These are phyloP conservation scores for Fusarium euwallaceae DNA, from an alignment of 2,329 filamentous ascomycete genomes.

Conservation along the genomic window DNA sequence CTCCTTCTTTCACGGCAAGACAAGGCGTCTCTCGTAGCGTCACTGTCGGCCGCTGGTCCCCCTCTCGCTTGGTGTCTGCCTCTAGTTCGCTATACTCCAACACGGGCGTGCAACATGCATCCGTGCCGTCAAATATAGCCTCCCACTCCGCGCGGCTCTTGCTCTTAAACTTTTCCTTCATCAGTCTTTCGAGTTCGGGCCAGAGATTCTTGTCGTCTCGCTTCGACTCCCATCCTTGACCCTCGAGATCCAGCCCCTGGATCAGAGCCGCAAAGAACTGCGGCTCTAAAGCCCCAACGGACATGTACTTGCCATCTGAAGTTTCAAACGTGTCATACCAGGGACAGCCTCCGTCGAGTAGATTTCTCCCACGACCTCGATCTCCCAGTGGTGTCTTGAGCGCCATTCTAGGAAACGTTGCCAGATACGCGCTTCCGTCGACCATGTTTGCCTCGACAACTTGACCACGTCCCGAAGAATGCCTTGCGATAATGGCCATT, in stretches of 20 bases:
- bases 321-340: slow-evolving; percentile 94
- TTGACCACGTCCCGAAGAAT: slow-evolving; percentile 78
- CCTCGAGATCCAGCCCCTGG: slow-evolving; percentile 72
- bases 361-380: slow-evolving; percentile 77
- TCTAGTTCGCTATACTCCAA: slow-evolving; percentile 81
- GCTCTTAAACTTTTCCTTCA: slow-evolving; percentile 74
- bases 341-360: slow-evolving; percentile 86
- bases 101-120: slow-evolving; percentile 94
- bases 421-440: slow-evolving; percentile 85
- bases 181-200: slow-evolving; percentile 73
- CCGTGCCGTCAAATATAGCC: slow-evolving; percentile 85
- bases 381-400: slow-evolving; percentile 74
- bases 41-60: slow-evolving; percentile 79
- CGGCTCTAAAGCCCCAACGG: slow-evolving; percentile 91
- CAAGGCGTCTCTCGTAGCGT: slow-evolving; percentile 78
- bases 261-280: slow-evolving; percentile 83
- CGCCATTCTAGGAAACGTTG: slow-evolving; percentile 80
- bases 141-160: slow-evolving; percentile 89
- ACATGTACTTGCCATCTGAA: slow-evolving; percentile 81
- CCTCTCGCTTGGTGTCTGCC: slow-evolving; percentile 60
- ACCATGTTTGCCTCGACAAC: slow-evolving; percentile 98
- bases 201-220: slow-evolving; percentile 74
- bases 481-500: slow-evolving; percentile 79
- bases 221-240: slow-evolving; percentile 63
- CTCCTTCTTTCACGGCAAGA: slow-evolving; percentile 68